These are phyloP conservation scores for Suhomyces bribrorum DNA, from an alignment of 1,139 yeast genomes.

Conservation along the genomic window DNA sequence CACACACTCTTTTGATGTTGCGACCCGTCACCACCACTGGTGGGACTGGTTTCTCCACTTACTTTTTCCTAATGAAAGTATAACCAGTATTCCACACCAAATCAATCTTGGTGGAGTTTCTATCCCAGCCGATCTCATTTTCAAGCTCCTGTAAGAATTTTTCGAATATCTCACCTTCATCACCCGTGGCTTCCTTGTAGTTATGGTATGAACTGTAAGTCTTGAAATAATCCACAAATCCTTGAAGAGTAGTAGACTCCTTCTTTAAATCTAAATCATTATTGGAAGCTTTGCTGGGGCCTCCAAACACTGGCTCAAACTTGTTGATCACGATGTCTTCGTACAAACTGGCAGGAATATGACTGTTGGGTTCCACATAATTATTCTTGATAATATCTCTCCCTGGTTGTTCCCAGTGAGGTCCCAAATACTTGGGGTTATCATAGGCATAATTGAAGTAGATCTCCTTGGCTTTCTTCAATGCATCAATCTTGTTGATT, in stretches of 20 bases:
- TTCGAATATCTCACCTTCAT: slow-evolving; percentile 24
- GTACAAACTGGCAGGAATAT: slow-evolving; percentile 34
- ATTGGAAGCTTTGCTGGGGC: slow-evolving; percentile 15
- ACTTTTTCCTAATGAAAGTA: slow-evolving; percentile 32
- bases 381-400: slow-evolving; percentile 32
- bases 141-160: slow-evolving; percentile 28
- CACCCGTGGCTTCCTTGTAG: slow-evolving; percentile 32
- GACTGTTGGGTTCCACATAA: slow-evolving; percentile 30
- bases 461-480: slow-evolving; percentile 26
- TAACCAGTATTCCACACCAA: slow-evolving; percentile 46
- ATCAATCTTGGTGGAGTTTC: slow-evolving; percentile 31
- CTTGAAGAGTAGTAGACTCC: slow-evolving; percentile 23
- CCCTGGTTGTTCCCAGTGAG: slow-evolving; percentile 51
- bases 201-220: slow-evolving; percentile 45
- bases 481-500: slow-evolving; percentile 19
- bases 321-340: slow-evolving; percentile 28
- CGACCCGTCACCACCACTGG: too few relatives aligned
- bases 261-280: slow-evolving; percentile 30
- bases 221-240: slow-evolving; percentile 31
- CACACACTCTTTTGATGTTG: too few relatives aligned
- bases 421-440: slow-evolving; percentile 39
- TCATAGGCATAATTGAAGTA: slow-evolving; percentile 39
- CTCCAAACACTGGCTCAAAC: slow-evolving; percentile 25
- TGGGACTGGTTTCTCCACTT: background rate
- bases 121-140: slow-evolving; percentile 33